Evolutionary conservation across 2,329 filamentous ascomycete species (phyloP), one percentile per base, ranked within the genome.

Genomic region (Tolypocladium album): DNA sequence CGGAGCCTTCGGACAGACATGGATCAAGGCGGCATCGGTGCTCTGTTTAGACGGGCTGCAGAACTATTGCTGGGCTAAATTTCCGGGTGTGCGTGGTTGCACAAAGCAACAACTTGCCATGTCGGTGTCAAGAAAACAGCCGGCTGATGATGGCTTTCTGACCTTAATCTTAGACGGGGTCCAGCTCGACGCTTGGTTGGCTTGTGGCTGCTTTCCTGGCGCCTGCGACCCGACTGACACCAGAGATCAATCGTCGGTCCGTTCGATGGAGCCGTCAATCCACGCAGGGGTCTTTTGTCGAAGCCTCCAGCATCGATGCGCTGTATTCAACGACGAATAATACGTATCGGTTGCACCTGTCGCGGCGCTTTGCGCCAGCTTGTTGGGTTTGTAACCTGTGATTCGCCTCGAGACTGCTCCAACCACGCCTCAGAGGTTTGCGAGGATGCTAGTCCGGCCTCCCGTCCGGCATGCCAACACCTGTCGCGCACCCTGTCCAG

Each of bases 61-160:
- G 62, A 55, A 62, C 62, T 62, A 63, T 58, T 59, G 60, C 34
- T 55, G 61, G 53, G 59, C 59, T 62, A 63, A 63, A 62, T 62
- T 61, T 63, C 61, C 62, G 55, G 61, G 42, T 34, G 11, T 34
- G 43, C 42, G 20, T 40, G 55, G 55, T 27, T n/a, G 56, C 55
- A 34, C 40, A 42, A 27, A 22, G 36, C n/a, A 4, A 53, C 50
- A 12, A 4, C 15, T 52, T 9, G 27, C 27, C 5, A 34, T 52
- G 47, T 11, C 27, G 27, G 27, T 17, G 47, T 31, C 27, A 3
- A 53, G 31, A 53, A 17, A n/a, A 53, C 9, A 36, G 27, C 27
- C 34, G 17, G 27, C 5, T 50, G 45, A 20, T 17, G 45, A 17
- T 31, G 17, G 17, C 4, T 45, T 24, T 12, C n/a, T 24, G 42